A percentile compares a stretch with the other conserved stretches of the same genome.
Evolutionary conservation across 2,329 filamentous ascomycete species (phyloP).

Genomic region (Arthrobotrys conoides): DNA sequence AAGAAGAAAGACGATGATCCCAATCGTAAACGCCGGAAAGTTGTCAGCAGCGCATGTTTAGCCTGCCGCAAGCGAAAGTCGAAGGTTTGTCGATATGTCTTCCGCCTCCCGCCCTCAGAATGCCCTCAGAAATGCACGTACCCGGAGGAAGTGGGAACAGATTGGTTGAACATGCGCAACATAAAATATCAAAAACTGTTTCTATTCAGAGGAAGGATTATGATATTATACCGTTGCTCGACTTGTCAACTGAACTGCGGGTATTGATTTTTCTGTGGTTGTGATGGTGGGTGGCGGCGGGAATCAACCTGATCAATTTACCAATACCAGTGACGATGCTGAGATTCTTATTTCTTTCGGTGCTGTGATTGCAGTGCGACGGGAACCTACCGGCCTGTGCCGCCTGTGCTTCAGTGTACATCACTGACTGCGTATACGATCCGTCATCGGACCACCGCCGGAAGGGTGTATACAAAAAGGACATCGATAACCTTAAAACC

Average conservation of each 20-base stretch:
- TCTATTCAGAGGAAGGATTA: not conserved
- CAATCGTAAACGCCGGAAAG: slow-evolving; percentile 76
- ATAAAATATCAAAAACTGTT: slow-evolving; percentile 24
- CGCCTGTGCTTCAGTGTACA: slow-evolving; percentile 94
- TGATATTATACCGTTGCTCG: slow-evolving; percentile 13
- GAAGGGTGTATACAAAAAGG: slow-evolving; percentile 96
- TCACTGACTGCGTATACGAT: slow-evolving; percentile 92
- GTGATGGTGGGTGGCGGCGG: not conserved
- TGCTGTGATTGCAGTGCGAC: slow-evolving; percentile 74
- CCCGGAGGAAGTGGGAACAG: slow-evolving; percentile 18
- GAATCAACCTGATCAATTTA: slow-evolving; percentile 15
- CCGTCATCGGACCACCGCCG: slow-evolving; percentile 95
- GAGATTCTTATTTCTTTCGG: slow-evolving; percentile 22
- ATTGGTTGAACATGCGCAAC: slow-evolving; percentile 10
- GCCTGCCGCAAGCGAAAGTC: slow-evolving; percentile 84
- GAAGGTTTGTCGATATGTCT: slow-evolving; percentile 70
- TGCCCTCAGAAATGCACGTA: slow-evolving; percentile 10
- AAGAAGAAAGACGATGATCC: slow-evolving; percentile 59
- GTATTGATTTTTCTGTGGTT: slow-evolving; percentile 5
- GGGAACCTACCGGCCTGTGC: slow-evolving; percentile 92
- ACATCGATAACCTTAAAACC: slow-evolving; percentile 88
- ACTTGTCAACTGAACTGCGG: slow-evolving; percentile 2
- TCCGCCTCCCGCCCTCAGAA: slow-evolving; percentile 26
- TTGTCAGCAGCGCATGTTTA: slow-evolving; percentile 85
- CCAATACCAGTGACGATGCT: slow-evolving; percentile 7